Evolutionary conservation across 1,284 basidiomycete species (phyloP).

Genomic region (Leccinum angustisporum): DNA sequence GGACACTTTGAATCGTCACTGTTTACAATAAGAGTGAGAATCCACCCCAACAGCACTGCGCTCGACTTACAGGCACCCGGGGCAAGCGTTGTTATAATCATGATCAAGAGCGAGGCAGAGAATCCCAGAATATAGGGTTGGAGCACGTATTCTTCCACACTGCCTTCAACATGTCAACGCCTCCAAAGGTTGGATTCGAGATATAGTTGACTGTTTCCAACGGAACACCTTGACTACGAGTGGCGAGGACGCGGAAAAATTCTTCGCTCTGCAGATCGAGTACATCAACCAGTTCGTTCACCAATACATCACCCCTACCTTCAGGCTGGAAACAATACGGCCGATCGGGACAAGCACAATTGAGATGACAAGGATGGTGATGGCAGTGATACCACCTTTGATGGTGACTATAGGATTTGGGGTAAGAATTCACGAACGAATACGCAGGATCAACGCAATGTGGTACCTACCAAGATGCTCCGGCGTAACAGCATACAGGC

Average conservation of each 20-base stretch:
- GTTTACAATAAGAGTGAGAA: not conserved
- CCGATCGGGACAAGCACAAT: constrained; percentile 28
- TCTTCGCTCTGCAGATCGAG: constrained; percentile 25
- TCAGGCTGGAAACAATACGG: constrained; percentile 20
- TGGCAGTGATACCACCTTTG: constrained; percentile 29
- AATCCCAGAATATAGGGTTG: constrained; percentile 24
- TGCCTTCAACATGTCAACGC: constrained; percentile 13
- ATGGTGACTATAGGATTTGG: constrained; percentile 18
- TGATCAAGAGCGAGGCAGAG: constrained; percentile 20
- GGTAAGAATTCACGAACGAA: not conserved
- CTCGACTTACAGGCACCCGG: constrained; percentile 26
- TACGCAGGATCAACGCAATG: not conserved
- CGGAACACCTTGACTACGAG: constrained; percentile 21
- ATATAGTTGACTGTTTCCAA: constrained; percentile 25
- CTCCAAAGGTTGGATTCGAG: constrained; percentile 28
- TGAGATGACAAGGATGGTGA: constrained; percentile 31
- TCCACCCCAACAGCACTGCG: not conserved
- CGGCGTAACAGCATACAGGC: constrained; percentile 15
- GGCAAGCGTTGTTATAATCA: constrained; percentile 22
- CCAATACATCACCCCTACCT: constrained; percentile 7
- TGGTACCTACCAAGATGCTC: constrained; percentile 22
- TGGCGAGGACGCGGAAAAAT: constrained; percentile 27
- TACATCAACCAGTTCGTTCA: not conserved
- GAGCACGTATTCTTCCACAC: constrained; percentile 25
- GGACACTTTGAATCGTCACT: constrained; percentile 26